These are phyloP conservation scores for Claviceps monticola DNA, from an alignment of 2,329 filamentous ascomycete species.

Conservation along the genomic window DNA sequence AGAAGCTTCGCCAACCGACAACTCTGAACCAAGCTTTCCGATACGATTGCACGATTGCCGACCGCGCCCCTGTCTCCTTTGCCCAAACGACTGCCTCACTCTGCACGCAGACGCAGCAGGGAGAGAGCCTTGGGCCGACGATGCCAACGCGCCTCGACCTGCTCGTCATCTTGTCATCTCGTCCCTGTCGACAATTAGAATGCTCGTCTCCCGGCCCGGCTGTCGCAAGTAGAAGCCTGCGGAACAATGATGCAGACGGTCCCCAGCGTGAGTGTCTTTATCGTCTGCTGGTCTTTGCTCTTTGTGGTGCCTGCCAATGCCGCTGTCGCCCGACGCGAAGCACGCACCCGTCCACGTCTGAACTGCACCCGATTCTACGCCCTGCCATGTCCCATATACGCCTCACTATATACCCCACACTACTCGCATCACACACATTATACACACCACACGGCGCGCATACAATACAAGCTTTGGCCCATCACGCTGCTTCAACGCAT, in stretches of 20 bases:
- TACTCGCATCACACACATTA: neutral
- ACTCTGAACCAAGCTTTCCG: no score
- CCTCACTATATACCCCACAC: slow-evolving; percentile 3
- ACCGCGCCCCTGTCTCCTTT: neutral
- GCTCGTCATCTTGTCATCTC: slow-evolving; percentile 1
- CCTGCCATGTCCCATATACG: neutral
- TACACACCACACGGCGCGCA: neutral
- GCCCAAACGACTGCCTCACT: neutral
- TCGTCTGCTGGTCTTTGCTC: neutral
- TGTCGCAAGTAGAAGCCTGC: slow-evolving; percentile 25
- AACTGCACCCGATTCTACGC: neutral
- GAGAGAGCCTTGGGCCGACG: slow-evolving; percentile 1
- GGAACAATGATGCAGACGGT: slow-evolving; percentile 38
- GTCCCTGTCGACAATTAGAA: slow-evolving; percentile 17
- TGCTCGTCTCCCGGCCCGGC: slow-evolving; percentile 22
- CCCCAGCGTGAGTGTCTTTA: slow-evolving; percentile 30
- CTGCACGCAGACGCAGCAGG: neutral
- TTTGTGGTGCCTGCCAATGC: neutral
- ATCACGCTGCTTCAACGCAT: neutral
- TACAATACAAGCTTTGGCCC: slow-evolving; percentile 1
- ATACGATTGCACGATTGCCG: no score
- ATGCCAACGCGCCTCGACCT: slow-evolving; percentile 7
- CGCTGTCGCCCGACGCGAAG: neutral
- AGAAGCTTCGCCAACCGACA: no score
- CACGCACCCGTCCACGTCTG: neutral